Evolutionary conservation across 805 yeast genomes (phyloP), one percentile per base, ranked within the genome.

Genomic region (Wickerhamiella nectarea): DNA sequence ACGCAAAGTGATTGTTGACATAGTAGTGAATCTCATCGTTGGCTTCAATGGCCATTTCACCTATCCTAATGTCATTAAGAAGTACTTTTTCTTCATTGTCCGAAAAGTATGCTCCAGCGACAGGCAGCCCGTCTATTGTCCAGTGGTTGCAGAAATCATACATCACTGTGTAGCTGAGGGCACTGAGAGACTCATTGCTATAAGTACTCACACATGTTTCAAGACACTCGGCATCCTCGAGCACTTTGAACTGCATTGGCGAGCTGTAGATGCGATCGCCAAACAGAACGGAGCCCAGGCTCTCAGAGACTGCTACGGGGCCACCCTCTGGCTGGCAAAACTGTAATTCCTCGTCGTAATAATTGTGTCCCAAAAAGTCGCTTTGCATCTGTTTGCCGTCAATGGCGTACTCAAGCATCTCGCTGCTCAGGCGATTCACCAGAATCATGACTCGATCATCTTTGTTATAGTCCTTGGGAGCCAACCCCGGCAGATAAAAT

Each of bases 261-360:
- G 97, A 86, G 56, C 83, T 78, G 68, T 82, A 86, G 50, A 91
- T 86, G 59, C 98, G 72, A 63, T 91, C 98, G 50, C 98, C 98
- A 60, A 91, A 86, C 46, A 91, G 72, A 51, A 91, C 80, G 2
- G 96, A 79, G 7, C 98, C 98, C 43, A 91, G 69, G 9, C 93
- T 79, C 63, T 86, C 97, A 50, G 83, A 76, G 59, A 85, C 94
- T 54, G 80, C 80, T 45, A 54, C 40, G 24, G 59, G 75, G 1
- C 83, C 85, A 21, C 65, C 75, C 45, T 64, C 60, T 0, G 97
- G 97, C 46, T 61, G 59, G 63, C 98, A 91, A 62, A 87, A 84
- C 56, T 80, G 84, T 57, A 91, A 79, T 51, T 76, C 75, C 26
- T 78, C 77, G 63, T 78, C 79, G 63, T 91, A 91, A 63, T 89